Evolutionary conservation across 2,329 filamentous ascomycete species (phyloP).

Genomic region (Trichoderma citrinoviride): DNA sequence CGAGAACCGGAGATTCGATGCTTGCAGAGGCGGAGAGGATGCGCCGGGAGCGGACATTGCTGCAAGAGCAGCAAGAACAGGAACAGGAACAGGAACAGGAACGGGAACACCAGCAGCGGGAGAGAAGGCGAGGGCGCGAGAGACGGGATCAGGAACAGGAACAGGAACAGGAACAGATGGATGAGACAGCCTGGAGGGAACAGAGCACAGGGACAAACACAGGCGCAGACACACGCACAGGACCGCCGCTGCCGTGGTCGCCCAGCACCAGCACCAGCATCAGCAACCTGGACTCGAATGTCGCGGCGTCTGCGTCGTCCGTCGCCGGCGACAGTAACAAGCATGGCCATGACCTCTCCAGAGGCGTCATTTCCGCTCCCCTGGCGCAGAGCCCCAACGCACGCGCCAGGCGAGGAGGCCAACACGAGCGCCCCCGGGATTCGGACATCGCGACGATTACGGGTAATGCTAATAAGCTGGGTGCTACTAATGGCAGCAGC

Average conservation of each 20-base stretch:
- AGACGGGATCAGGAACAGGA: background rate
- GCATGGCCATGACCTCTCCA: conserved; percentile 17
- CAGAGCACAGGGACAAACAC: background rate
- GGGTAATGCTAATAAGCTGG: background rate
- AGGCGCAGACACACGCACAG: conserved; percentile 4
- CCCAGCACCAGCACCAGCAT: background rate
- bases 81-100: background rate
- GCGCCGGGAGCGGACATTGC: background rate
- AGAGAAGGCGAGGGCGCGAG: too few relatives aligned
- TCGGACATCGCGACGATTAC: conserved; percentile 6
- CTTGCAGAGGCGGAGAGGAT: background rate
- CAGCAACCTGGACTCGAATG: background rate
- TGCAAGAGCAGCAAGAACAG: background rate
- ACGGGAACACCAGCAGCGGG: too few relatives aligned
- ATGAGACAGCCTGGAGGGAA: background rate
- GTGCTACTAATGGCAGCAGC: background rate
- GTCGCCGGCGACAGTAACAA: background rate
- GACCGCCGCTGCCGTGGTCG: conserved; percentile 10
- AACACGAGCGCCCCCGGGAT: conserved; percentile 20
- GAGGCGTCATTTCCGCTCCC: conserved; percentile 18
- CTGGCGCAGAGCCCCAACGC: conserved; percentile 21
- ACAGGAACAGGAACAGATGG: background rate
- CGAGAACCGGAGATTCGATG: background rate
- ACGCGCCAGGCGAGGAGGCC: conserved; percentile 19
- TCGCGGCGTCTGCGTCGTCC: background rate